Evolutionary conservation across 2,329 filamentous ascomycete genomes (phyloP).

Genomic region (Colletotrichum abscissum): DNA sequence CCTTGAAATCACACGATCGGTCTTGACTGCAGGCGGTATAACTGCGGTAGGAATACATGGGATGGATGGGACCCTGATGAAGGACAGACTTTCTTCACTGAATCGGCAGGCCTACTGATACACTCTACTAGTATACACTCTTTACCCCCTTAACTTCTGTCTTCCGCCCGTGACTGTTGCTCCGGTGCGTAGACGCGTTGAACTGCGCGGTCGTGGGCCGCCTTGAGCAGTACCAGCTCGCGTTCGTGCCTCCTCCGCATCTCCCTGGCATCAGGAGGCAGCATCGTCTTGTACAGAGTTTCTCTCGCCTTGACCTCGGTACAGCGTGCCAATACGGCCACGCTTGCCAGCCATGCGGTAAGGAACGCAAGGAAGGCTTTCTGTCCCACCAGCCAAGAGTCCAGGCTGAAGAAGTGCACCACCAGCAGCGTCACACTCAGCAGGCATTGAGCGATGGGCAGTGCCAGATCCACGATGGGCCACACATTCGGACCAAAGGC

Average conservation of each 20-base stretch:
- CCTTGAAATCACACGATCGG: not conserved
- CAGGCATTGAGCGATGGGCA: not conserved
- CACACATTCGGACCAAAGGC: conserved; percentile 15
- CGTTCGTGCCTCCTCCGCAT: conserved; percentile 27
- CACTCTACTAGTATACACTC: conserved; percentile 6
- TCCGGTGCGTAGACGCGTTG: conserved; percentile 22
- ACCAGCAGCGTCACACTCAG: not conserved
- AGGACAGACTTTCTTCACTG: not conserved
- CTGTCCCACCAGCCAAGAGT: not conserved
- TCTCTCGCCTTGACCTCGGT: conserved; percentile 1
- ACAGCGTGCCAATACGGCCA: not conserved
- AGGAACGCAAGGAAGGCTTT: not conserved
- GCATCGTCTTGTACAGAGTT: conserved; percentile 18
- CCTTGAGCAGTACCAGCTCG: conserved; percentile 27
- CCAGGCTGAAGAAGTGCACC: not conserved
- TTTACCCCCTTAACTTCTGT: not conserved
- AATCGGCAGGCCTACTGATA: conserved; percentile 5
- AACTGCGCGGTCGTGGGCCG: conserved; percentile 25
- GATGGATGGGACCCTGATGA: not conserved
- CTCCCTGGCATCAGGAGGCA: conserved; percentile 22
- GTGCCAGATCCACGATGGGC: conserved; percentile 4
- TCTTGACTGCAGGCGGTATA: not conserved
- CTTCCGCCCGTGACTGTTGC: not conserved
- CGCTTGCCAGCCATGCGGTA: not conserved
- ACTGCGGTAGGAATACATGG: too few species aligned